Conservation (phyloP, 1,284 basidiomycete genomes). For the Cerioporus squamosus region DNA sequence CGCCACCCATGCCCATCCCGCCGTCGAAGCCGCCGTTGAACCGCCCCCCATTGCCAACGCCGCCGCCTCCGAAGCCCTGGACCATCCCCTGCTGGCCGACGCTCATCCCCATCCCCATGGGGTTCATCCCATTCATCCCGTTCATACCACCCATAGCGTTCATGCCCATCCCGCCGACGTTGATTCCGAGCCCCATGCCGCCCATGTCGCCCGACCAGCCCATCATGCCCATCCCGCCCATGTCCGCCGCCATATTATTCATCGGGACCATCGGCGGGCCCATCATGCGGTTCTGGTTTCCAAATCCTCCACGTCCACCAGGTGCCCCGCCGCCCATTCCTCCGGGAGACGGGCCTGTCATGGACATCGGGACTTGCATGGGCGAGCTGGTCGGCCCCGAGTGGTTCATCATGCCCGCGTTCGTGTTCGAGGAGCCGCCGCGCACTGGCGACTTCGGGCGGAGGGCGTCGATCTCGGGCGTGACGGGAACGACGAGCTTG, state of each 20-base stretch:
- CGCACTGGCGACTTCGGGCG: conserved; percentile 86
- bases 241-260: conserved; percentile 34
- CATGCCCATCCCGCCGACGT: conserved; percentile 27
- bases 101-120: conserved; percentile 30
- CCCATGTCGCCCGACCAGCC: conserved; percentile 28
- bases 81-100: conserved; percentile 11
- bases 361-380: conserved; percentile 29
- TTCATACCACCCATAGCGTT: conserved; percentile 18
- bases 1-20: conserved; percentile 35
- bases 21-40: conserved; percentile 21
- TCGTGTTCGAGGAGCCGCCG: conserved; percentile 35
- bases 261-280: conserved; percentile 48
- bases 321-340: conserved; percentile 5
- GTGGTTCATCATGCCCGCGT: conserved; percentile 17
- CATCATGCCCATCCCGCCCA: conserved; percentile 29
- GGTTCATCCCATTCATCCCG: conserved; percentile 22
- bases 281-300: conserved; percentile 48
- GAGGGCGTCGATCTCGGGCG: conserved; percentile 80
- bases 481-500: conserved; percentile 70
- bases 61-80: conserved; percentile 27
- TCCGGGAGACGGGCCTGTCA: conserved; percentile 8
- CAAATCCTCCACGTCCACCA: conserved; percentile 22
- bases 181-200: conserved; percentile 30
- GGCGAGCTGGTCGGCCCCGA: conserved; percentile 16
- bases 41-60: conserved; percentile 13